Evolutionary conservation across 2,329 filamentous ascomycete species (phyloP), one percentile per base, ranked within the genome.

Genomic region (Aureobasidium musti): DNA sequence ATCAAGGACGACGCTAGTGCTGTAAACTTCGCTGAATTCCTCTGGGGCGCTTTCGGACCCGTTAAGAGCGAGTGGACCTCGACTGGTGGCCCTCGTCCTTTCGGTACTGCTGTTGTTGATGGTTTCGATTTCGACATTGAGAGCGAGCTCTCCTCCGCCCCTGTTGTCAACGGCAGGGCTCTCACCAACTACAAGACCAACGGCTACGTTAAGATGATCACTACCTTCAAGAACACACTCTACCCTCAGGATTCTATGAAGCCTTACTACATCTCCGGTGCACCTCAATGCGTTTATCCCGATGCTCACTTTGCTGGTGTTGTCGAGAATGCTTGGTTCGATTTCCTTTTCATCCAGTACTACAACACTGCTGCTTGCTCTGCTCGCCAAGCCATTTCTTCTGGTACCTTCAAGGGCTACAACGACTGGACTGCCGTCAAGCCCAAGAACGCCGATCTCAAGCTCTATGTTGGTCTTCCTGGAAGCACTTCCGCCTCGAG

Each of bases 111-210:
- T 11, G 80, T 85, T 4, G 78, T 92, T 49, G 89, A 92, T 74
- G 90, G 90, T 5, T 91, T 92, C 75, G 90, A 92, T 77, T 86
- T 92, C 69, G 90, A 92, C 75, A 87, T 92, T 69, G 89, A 92
- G 77, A 80, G 84, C 5, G 76, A 77, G 2, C 83, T 84, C 17
- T 76, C 76, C 23, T 50, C 60, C 21, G 63, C 63, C 8, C 68
- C 68, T 39, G 59, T 53, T 14, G 63, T 66, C 41, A 54, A 68
- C 19, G 68, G 66, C 43, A 70, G 68, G 30, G 47, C 74, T 4
- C 73, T 73, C 49, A 37, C 67, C 5, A 71, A 74, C 43, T 78
- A 77, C 66, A 70, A 73, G 68, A 77, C 72, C 47, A 73, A 72
- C 74, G 81, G 81, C 54, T 84, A 83, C 67, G 78, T 76, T 30